Evolutionary conservation across 768 basidiomycete genomes (phyloP).

Genomic region (Suillus sp.): DNA sequence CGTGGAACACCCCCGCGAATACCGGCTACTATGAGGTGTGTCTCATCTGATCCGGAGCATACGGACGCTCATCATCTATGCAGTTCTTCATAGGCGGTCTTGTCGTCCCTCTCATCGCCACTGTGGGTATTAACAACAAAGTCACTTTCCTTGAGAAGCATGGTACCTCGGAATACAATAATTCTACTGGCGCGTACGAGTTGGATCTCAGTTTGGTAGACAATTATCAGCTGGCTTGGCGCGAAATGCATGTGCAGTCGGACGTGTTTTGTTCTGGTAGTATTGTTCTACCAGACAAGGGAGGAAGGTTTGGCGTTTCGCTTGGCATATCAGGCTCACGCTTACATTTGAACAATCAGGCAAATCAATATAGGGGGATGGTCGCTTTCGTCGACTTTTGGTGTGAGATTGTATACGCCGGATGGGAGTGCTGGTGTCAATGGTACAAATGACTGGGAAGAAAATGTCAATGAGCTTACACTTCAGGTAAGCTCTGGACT

Average conservation of each 20-base stretch:
- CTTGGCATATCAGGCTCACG: background rate
- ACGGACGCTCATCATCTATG: constrained; percentile 7
- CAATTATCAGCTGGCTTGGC: constrained; percentile 56
- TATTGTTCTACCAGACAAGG: constrained; percentile 75
- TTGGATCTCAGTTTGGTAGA: constrained; percentile 61
- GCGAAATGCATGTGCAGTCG: constrained; percentile 72
- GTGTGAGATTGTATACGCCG: constrained; percentile 73
- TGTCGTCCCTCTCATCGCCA: constrained; percentile 72
- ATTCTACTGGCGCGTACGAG: constrained; percentile 80
- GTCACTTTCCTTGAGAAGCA: constrained; percentile 77
- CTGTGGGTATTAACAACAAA: constrained; percentile 80
- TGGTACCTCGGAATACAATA: constrained; percentile 61
- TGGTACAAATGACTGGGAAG: constrained; percentile 80
- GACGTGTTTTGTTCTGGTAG: constrained; percentile 82
- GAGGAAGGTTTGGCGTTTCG: constrained; percentile 32
- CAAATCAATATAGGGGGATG: constrained; percentile 42
- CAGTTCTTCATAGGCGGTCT: constrained; percentile 57
- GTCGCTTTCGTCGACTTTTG: constrained; percentile 72
- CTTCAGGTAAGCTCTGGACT: constrained; percentile 52
- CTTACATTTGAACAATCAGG: background rate
- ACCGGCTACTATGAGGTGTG: constrained; percentile 72
- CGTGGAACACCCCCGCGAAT: constrained; percentile 66
- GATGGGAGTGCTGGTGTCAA: constrained; percentile 68
- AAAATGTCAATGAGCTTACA: constrained; percentile 55
- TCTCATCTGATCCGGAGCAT: constrained; percentile 5